Conservation (phyloP, 148 eudicot genomes). For the Silene uniflora region DNA sequence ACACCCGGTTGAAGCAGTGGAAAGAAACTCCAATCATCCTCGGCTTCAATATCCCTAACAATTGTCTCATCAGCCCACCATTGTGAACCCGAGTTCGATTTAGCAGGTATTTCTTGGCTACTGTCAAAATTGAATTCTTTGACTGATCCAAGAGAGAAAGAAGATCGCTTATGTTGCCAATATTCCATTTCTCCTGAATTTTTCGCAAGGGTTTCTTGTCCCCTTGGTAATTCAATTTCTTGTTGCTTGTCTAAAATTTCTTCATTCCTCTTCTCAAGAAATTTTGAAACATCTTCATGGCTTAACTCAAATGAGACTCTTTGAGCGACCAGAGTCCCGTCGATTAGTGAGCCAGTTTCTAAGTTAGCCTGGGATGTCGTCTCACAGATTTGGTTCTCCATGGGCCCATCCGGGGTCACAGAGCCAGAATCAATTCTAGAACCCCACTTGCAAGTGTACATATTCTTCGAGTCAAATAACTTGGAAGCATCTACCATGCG, state of each 20-base stretch:
- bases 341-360: not conserved
- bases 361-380: constrained; percentile 11
- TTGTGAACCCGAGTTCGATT: constrained; percentile 34
- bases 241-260: not conserved
- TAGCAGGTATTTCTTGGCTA: constrained; percentile 33
- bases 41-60: constrained; percentile 40
- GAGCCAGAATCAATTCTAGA: constrained; percentile 85
- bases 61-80: constrained; percentile 76
- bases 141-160: constrained; percentile 65
- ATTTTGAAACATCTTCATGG: constrained; percentile 39
- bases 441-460: constrained; percentile 59
- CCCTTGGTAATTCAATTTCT: constrained; percentile 14
- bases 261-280: constrained; percentile 29
- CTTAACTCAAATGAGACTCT: constrained; percentile 75
- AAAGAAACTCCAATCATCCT: constrained; percentile 75
- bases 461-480: constrained; percentile 58
- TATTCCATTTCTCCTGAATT: constrained; percentile 31
- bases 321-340: constrained; percentile 33
- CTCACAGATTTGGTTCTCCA: too few relatives aligned
- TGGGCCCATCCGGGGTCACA: constrained; percentile 56
- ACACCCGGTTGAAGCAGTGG: constrained; percentile 70
- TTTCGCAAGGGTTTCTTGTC: constrained; percentile 20
- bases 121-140: constrained; percentile 86
- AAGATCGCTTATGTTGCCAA: constrained; percentile 43
- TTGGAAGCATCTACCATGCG: constrained; percentile 65